A percentile compares a stretch with the other conserved stretches of the same genome.
Conservation (phyloP, 139 green algal species). For the Chlamydomonas asymmetrica region DNA sequence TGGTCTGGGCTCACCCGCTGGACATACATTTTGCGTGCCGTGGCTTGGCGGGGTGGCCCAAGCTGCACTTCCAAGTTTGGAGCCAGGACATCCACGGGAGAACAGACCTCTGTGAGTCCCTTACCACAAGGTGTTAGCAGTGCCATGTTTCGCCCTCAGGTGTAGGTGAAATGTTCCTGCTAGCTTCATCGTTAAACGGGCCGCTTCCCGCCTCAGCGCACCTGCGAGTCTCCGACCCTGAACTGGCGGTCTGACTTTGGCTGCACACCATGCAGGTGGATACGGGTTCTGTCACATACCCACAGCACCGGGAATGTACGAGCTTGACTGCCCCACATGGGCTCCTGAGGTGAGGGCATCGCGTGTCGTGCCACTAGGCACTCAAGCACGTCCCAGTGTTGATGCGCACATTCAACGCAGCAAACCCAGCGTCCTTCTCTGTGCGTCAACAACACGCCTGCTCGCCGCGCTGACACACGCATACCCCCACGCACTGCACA, state of each 20-base stretch:
- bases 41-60: constrained; percentile 73
- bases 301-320: constrained; percentile 62
- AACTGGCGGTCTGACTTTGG: too few species aligned
- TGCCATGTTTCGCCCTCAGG: too few species aligned
- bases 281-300: constrained; percentile 84
- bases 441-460: too few species aligned
- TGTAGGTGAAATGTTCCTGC: too few species aligned
- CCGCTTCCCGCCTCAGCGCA: too few species aligned
- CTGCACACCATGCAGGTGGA: constrained; percentile 50
- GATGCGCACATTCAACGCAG: background rate
- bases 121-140: background rate
- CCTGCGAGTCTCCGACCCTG: too few species aligned
- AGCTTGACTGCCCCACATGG: constrained; percentile 74
- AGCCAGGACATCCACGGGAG: constrained; percentile 64
- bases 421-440: too few species aligned
- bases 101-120: constrained; percentile 68
- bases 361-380: too few species aligned
- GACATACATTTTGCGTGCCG: constrained; percentile 73
- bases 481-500: too few species aligned
- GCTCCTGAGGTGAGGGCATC: constrained; percentile 68
- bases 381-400: too few species aligned
- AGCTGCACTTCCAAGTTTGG: constrained; percentile 84
- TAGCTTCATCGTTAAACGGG: too few species aligned
- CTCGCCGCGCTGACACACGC: too few species aligned
- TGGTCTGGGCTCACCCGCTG: constrained; percentile 75